A percentile compares a stretch with the other conserved stretches of the same genome.
Conservation (phyloP, 148 eudicot genomes). For the Gaultheria prostrata region DNA sequence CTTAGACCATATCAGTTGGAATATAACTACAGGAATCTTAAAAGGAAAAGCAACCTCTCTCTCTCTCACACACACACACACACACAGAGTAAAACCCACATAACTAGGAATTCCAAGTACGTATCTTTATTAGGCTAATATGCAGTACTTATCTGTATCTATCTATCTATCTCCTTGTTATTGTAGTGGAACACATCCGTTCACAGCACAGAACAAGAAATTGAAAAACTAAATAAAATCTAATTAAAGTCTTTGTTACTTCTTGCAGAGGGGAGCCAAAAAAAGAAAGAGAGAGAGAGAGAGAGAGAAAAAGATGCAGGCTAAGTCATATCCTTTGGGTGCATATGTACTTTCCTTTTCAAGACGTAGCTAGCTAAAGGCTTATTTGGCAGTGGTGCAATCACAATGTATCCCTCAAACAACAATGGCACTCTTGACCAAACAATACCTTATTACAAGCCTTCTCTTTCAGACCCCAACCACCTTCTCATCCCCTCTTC, state of each 20-base stretch:
- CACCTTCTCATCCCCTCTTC: not conserved
- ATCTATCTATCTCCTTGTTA: not conserved
- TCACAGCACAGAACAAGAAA: not conserved
- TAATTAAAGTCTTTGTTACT: conserved; percentile 7
- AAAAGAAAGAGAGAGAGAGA: not conserved
- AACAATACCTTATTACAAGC: not conserved
- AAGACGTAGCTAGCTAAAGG: conserved; percentile 11
- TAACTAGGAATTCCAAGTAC: not conserved
- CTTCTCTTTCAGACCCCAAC: conserved; percentile 1
- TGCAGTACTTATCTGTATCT: not conserved
- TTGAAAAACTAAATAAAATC: not conserved
- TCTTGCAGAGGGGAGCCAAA: not conserved
- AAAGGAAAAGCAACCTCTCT: not conserved
- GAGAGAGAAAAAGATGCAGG: not conserved
- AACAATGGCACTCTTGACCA: conserved; percentile 8
- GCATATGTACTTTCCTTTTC: conserved; percentile 14
- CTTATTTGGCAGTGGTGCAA: not conserved
- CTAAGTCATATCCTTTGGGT: not conserved
- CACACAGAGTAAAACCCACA: not conserved
- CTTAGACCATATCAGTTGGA: not conserved
- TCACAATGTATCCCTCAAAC: conserved; percentile 23
- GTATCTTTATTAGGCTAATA: not conserved
- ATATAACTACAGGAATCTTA: not conserved
- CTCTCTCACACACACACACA: not conserved
- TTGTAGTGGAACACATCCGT: not conserved